Base-by-base conservation (phyloP, 352 stramenopile species). In the Nothophytophthora sp. region DNA sequence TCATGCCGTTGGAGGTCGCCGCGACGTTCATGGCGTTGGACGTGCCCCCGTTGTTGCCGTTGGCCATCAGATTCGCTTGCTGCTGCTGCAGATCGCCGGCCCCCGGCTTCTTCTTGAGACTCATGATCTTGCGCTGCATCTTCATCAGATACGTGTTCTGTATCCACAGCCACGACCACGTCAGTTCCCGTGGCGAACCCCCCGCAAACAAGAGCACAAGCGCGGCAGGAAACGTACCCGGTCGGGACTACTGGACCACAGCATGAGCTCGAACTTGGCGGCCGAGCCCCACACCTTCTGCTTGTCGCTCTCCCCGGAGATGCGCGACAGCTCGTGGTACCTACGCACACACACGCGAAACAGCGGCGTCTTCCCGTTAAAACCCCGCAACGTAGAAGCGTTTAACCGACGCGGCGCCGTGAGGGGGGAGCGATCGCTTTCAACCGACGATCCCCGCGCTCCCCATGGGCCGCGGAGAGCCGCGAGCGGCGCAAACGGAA, bases 261-360 rank as follows among this genome's bases (percentile, higher is more conserved):
- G 58, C 79, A 88, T 92, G 57, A 93, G 63, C 69, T 93, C 83
- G 52, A 93, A 93, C 70, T 93, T 93, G 53, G 83, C 80, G 2
- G 83, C 83, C 19, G 83, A 92, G 39, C 76, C 67, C 83, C 83
- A 93, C 29, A 92, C 83, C 55, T 92, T 91, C 58, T 92, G 83
- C 60, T 89, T 88, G 60, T 93, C 81, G 41, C 70, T 80, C 35
- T 93, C 78, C 3, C 80, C 81, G 5, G 81, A 90, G 65, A 93
- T 92, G 18, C 83, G 83, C 50, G 88, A 68, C 20, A 93, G 63
- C 45, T 93, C 83, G 51, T 92, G 83, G 61, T 93, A 93, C 79
- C 83, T 93, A 49, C 33, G 38, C 30, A 33, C 16, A 23, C 23
- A 30, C 27, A 30, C 27, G 1, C 5, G 22, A 3, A 19, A 28